Conservation (phyloP, 805 yeast species). For the Ascoidea asiatica region DNA sequence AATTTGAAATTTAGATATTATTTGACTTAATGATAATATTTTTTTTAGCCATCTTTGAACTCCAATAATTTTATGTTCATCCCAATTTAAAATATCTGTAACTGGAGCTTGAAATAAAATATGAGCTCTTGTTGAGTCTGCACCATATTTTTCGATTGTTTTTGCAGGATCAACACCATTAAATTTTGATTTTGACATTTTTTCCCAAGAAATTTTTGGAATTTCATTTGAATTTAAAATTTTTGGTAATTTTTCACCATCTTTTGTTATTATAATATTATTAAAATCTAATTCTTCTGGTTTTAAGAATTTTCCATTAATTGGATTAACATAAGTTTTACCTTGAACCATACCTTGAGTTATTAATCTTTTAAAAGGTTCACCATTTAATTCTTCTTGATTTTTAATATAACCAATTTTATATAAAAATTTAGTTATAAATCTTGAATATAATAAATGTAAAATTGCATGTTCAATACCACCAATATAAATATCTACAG, state of each 20-base stretch:
- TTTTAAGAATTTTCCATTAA: slow-evolving; percentile 58
- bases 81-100: slow-evolving; percentile 76
- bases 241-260: slow-evolving; percentile 21
- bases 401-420: slow-evolving; percentile 62
- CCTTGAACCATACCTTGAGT: slow-evolving; percentile 99
- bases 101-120: slow-evolving; percentile 87
- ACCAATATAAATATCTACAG: slow-evolving; percentile 85
- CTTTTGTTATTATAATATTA: slow-evolving; percentile 15
- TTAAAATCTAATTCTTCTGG: slow-evolving; percentile 55
- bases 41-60: slow-evolving; percentile 65
- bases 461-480: slow-evolving; percentile 96
- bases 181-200: slow-evolving; percentile 93
- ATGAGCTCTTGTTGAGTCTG: slow-evolving; percentile 92
- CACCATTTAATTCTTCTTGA: slow-evolving; percentile 32
- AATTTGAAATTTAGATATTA: slow-evolving; percentile 10
- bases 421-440: slow-evolving; percentile 67
- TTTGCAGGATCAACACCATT: slow-evolving; percentile 87
- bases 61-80: slow-evolving; percentile 76
- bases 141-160: slow-evolving; percentile 68
- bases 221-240: slow-evolving; percentile 34
- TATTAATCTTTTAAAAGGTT: slow-evolving; percentile 68
- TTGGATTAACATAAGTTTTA: slow-evolving; percentile 62
- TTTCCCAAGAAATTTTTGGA: slow-evolving; percentile 58
- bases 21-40: slow-evolving; percentile 6
- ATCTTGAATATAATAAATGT: slow-evolving; percentile 78